Evolutionary conservation across 1,284 basidiomycete species (phyloP).

Genomic region (Hemileia vastatrix): DNA sequence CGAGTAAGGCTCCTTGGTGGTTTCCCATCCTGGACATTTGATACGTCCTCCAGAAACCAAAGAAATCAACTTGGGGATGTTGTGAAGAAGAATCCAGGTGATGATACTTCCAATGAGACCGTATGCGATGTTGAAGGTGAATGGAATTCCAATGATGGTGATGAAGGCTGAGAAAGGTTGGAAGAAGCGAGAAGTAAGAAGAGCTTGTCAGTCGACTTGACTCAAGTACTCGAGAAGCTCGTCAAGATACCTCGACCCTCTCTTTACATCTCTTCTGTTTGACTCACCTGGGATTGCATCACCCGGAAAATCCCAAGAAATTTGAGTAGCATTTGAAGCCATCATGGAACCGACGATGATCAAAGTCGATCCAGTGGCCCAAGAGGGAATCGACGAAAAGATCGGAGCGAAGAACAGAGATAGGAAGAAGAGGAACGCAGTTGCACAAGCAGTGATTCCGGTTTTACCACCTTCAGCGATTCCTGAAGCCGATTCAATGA

Average conservation of each 20-base stretch:
- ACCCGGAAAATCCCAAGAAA: conserved; percentile 77
- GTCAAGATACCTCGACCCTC: no score
- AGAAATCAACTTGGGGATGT: conserved; percentile 55
- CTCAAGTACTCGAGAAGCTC: background rate
- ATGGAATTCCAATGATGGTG: conserved; percentile 63
- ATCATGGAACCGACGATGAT: conserved; percentile 79
- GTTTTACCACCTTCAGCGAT: conserved; percentile 72
- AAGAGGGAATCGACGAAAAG: conserved; percentile 73
- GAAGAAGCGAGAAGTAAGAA: no score
- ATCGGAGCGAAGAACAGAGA: conserved; percentile 82
- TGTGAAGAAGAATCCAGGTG: conserved; percentile 65
- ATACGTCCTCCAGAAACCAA: conserved; percentile 56
- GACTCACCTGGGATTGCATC: conserved; percentile 80
- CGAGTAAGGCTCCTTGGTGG: no score
- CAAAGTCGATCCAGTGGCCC: conserved; percentile 79
- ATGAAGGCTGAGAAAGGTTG: no score
- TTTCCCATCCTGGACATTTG: conserved; percentile 54
- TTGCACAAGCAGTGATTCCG: conserved; percentile 67
- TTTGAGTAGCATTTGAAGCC: conserved; percentile 73
- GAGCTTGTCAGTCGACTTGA: background rate
- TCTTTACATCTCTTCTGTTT: no score
- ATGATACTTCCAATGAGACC: conserved; percentile 72
- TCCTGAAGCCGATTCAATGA: conserved; percentile 60
- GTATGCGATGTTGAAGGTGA: conserved; percentile 76
- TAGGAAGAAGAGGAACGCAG: conserved; percentile 69